Evolutionary conservation across 164 flowering plant genomes (phyloP).

Genomic region (Taxillus chinensis): DNA sequence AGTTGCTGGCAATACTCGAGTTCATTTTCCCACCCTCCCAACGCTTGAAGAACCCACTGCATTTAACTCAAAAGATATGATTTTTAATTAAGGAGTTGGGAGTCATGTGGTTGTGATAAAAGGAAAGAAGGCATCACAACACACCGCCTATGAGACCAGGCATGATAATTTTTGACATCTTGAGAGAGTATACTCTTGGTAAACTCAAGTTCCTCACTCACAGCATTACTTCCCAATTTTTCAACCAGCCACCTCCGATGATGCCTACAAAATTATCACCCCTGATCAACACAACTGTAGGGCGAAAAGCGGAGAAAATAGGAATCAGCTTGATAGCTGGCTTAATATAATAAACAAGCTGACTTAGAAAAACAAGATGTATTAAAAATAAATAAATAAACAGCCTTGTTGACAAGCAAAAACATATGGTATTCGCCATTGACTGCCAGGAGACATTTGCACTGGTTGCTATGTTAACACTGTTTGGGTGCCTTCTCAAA

Average conservation of each 20-base stretch:
- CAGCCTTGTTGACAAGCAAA: not conserved
- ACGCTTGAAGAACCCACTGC: conserved; percentile 91
- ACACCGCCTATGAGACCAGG: conserved; percentile 97
- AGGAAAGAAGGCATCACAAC: not conserved
- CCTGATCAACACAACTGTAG: conserved; percentile 8
- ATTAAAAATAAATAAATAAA: not conserved
- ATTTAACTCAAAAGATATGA: conserved; percentile 4
- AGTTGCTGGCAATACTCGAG: conserved; percentile 67
- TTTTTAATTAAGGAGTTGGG: not conserved
- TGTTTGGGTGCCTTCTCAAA: no score
- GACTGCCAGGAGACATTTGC: no score
- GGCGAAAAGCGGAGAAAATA: not conserved
- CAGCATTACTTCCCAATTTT: conserved; percentile 61
- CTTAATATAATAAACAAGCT: not conserved
- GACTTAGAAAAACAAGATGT: not conserved
- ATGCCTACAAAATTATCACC: conserved; percentile 56
- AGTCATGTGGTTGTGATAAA: not conserved
- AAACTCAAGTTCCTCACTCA: conserved; percentile 56
- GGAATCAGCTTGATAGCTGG: not conserved
- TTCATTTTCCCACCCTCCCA: conserved; percentile 97
- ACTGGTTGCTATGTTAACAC: no score
- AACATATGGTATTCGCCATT: not conserved
- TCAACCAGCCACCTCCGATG: conserved; percentile 93
- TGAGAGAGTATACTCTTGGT: conserved; percentile 55
- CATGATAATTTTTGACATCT: conserved; percentile 94